Conservation (phyloP, 192 early-diverging fungal genomes). For the Umbelopsis isabellina region DNA sequence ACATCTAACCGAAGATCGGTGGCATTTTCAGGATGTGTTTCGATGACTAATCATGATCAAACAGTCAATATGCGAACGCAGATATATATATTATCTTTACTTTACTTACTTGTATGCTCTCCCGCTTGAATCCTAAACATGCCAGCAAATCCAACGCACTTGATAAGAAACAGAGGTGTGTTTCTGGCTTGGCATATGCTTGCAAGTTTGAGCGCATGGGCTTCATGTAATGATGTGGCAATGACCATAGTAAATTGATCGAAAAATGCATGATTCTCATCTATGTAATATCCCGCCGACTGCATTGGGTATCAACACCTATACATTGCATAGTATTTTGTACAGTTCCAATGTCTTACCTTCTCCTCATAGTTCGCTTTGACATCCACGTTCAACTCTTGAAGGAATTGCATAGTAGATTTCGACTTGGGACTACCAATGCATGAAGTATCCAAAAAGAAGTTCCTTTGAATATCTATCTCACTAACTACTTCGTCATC, state of each 20-base stretch:
- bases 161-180: conserved; percentile 73
- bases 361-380: conserved; percentile 59
- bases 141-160: conserved; percentile 78
- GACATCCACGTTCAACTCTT: conserved; percentile 91
- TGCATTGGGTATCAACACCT: conserved; percentile 17
- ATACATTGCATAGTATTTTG: neutral
- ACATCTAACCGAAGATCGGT: conserved; percentile 82
- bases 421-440: conserved; percentile 71
- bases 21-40: conserved; percentile 81
- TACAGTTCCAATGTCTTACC: conserved; percentile 36
- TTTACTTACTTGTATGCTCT: conserved; percentile 80
- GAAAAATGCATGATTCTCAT: conserved; percentile 60
- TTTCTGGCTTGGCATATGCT: conserved; percentile 61
- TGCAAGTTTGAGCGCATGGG: conserved; percentile 58
- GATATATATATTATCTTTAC: no score
- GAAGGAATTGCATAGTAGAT: conserved; percentile 63
- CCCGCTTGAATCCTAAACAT: conserved; percentile 67
- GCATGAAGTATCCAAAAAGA: conserved; percentile 78
- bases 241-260: conserved; percentile 78
- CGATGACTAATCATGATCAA: conserved; percentile 67
- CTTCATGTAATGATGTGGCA: conserved; percentile 62
- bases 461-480: conserved; percentile 83
- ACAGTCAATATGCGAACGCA: neutral
- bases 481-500: conserved; percentile 71
- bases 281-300: conserved; percentile 52